Percentiles rank a stretch among this genome's conserved stretches.
These are phyloP conservation scores for Sarocladiaceae sp. DNA, from an alignment of 2,329 filamentous ascomycete species.

Conservation along the genomic window DNA sequence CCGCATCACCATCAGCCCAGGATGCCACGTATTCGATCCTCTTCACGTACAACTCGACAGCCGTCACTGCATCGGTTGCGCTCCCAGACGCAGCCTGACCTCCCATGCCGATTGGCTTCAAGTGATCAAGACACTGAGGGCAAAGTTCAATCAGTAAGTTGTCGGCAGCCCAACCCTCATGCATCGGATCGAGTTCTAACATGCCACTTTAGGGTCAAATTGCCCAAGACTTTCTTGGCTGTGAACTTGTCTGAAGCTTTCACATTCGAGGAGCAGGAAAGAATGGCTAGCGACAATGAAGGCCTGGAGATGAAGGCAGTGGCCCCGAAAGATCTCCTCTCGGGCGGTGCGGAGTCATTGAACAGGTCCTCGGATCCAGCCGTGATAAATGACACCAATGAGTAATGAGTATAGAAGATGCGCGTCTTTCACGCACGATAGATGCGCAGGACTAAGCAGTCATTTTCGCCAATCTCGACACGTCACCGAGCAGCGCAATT, in stretches of 20 bases:
- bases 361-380: background rate
- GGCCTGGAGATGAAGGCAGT: conserved; percentile 43
- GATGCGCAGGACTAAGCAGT: too few species aligned
- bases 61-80: conserved; percentile 92
- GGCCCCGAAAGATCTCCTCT: conserved; percentile 24
- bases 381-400: too few species aligned
- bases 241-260: conserved; percentile 62
- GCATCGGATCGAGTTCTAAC: conserved; percentile 12
- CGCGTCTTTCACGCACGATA: too few species aligned
- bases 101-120: conserved; percentile 93
- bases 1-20: conserved; percentile 90
- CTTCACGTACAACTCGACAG: conserved; percentile 95
- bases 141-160: conserved; percentile 88
- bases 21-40: conserved; percentile 94
- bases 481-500: too few species aligned
- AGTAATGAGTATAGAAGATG: too few species aligned
- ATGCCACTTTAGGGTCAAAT: conserved; percentile 49
- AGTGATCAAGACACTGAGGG: conserved; percentile 90
- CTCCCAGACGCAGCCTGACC: conserved; percentile 84
- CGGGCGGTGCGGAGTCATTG: conserved; percentile 8
- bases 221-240: conserved; percentile 62
- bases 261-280: conserved; percentile 53
- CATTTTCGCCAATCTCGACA: too few species aligned
- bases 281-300: conserved; percentile 42
- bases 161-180: too few species aligned